Base-by-base conservation (phyloP, 1,284 basidiomycete species). In the Apiotrichum laibachii region DNA sequence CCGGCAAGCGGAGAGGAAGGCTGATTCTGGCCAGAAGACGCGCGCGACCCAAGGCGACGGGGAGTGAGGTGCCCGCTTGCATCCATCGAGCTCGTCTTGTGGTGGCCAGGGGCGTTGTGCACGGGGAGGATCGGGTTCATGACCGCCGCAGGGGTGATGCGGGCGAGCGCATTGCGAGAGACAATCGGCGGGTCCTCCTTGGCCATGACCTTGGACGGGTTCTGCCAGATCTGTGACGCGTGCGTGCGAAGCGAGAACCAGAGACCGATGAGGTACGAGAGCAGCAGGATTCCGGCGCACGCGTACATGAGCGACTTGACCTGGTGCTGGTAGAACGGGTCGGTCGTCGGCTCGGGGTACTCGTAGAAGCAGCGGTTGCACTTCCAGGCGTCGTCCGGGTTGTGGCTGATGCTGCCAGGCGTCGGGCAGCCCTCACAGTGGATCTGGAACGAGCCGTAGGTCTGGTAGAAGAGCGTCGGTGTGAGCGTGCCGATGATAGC, bases 241-340 rank as follows among this genome's bases (percentile, higher is more conserved):
- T 99, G 96, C 0, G 96, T 99, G 48, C 93, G 88, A 19, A 99
- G 85, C 48, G 95, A 98, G 82, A 99, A 99, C 96, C 96, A 99
- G 0, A 99, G 82, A 39, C 96, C 96, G 59, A 99, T 86, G 48
- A 96, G 84, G 78, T 99, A 99, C 0, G 96, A 97, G 92, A 99
- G 85, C 34, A 99, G 78, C 33, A 99, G 84, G 58, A 99, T 83
- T 18, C 79, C 84, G 1, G 96, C 93, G 75, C 96, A 99, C 68
- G 91, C 88, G 80, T 92, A 99, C 88, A 96, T 96, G 59, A 99
- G 79, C 18, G 82, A 84, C 79, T 96, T 94, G 61, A 99, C 94
- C 10, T 90, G 92, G 26, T 88, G 86, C 72, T 97, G 92, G 79
- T 98, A 99, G 81, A 99, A 99, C 0, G 92, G 91, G 75, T 99